Evolutionary conservation across 345 rosid genomes (phyloP), one percentile per base, ranked within the genome.

Genomic region (Cardiospermum halicacabum): DNA sequence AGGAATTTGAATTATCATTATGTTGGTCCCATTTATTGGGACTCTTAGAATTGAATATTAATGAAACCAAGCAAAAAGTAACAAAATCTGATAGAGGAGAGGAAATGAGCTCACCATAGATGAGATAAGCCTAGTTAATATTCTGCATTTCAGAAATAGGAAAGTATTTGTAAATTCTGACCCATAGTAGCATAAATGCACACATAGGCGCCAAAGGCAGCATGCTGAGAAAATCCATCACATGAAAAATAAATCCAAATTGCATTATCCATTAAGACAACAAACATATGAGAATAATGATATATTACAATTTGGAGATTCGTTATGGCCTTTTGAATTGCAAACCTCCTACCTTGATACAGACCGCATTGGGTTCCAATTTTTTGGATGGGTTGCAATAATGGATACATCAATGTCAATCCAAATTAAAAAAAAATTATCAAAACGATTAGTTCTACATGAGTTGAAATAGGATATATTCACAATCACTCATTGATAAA

Each of bases 281-380:
- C n/a, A n/a, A 55, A 28, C 2, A 48, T 49, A 51, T 59, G 45
- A 53, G 19, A 21, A 63, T 24, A 25, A 56, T 43, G 55, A 32
- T 11, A 28, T 39, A 69, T 22, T 57, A 25, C 57, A 32, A 68
- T 32, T 49, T 11, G 67, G n/a, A n/a, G n/a, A n/a, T n/a, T n/a
- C n/a, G n/a, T n/a, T n/a, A n/a, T n/a, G n/a, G n/a, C n/a, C n/a
- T n/a, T n/a, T n/a, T n/a, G n/a, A n/a, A n/a, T n/a, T n/a, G n/a
- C 32, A 68, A 62, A 34, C 45, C 18, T 40, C 60, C 21, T 83
- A 94, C 97, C 99, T 94, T 55, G 97, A 89, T 34, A 87, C 96
- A 64, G 99, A 94, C 99, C 99, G 91, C 97, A 94, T 94, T 3
- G 99, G 99, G 62, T 91, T 94, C 99, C 99, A 94, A 80, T 88